Percentiles rank a stretch among this genome's conserved stretches.
Conservation (phyloP, 345 rosid genomes). For the Boechera stricta region DNA sequence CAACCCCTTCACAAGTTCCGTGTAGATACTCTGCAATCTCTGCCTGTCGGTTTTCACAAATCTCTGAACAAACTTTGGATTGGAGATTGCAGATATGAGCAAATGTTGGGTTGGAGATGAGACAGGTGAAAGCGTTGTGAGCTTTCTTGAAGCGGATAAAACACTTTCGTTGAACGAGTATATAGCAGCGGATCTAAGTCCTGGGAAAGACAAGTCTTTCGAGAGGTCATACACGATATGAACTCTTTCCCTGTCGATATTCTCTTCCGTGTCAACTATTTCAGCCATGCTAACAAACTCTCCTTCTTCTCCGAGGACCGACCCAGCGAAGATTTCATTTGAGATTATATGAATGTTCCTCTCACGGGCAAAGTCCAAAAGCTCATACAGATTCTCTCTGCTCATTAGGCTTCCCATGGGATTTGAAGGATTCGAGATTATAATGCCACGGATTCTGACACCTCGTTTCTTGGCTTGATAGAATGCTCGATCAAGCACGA, state of each 20-base stretch:
- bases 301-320: conserved; percentile 51
- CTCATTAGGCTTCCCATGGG: conserved; percentile 70
- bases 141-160: conserved; percentile 64
- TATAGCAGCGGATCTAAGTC: conserved; percentile 65
- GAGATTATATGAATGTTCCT: conserved; percentile 85
- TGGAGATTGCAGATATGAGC: conserved; percentile 69
- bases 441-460: conserved; percentile 71
- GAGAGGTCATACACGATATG: conserved; percentile 78
- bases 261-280: conserved; percentile 63
- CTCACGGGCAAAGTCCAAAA: conserved; percentile 84
- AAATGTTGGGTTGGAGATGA: conserved; percentile 71
- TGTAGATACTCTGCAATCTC: conserved; percentile 55
- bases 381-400: conserved; percentile 66
- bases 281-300: conserved; percentile 86
- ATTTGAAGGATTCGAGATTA: conserved; percentile 80
- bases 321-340: conserved; percentile 75
- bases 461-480: conserved; percentile 93
- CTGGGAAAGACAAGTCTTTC: conserved; percentile 71
- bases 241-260: conserved; percentile 67
- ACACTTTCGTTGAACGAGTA: conserved; percentile 71
- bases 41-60: conserved; percentile 55
- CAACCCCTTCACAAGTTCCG: conserved; percentile 57
- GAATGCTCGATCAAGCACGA: conserved; percentile 82
- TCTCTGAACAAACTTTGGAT: conserved; percentile 52
- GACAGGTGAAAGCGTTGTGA: conserved; percentile 73